phyloP scores from a whole-genome alignment of 306 rosid species.

The Coriaria nepalensis region DNA sequence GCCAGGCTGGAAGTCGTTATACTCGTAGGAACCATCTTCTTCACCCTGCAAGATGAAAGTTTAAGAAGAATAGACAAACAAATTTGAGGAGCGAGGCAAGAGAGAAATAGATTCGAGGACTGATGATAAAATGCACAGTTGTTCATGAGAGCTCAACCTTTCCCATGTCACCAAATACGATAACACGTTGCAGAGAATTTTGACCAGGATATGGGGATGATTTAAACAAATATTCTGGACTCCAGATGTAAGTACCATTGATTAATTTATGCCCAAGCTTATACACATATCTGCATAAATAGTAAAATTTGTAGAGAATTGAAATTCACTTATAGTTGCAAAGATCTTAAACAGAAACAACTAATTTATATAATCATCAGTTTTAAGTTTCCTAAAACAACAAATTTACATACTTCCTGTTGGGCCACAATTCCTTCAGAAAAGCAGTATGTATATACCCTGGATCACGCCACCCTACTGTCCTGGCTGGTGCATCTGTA shows the following conservation, averaged over 20 bases:
- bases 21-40: slow-evolving; percentile 94
- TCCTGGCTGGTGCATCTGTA: slow-evolving; percentile 79
- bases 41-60: slow-evolving; percentile 44
- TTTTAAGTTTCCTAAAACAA: too few species aligned
- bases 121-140: too few species aligned
- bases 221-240: slow-evolving; percentile 56
- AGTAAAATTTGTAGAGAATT: too few species aligned
- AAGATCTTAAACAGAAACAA: too few species aligned
- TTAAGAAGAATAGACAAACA: not conserved
- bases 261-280: slow-evolving; percentile 58
- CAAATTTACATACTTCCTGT: slow-evolving; percentile 36
- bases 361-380: too few species aligned
- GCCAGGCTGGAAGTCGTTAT: slow-evolving; percentile 68
- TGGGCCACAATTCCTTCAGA: slow-evolving; percentile 83
- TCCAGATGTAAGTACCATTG: slow-evolving; percentile 53
- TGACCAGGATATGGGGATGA: slow-evolving; percentile 93
- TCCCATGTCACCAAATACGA: slow-evolving; percentile 96
- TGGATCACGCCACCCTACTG: slow-evolving; percentile 95
- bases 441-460: slow-evolving; percentile 81
- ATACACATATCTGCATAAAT: slow-evolving; percentile 51
- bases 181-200: slow-evolving; percentile 70
- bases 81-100: not conserved
- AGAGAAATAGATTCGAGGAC: too few species aligned
- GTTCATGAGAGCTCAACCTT: slow-evolving; percentile 40
- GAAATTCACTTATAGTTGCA: too few species aligned